phyloP scores from a whole-genome alignment of 2,329 filamentous ascomycete genomes.

The Akanthomyces uredinophilus region DNA sequence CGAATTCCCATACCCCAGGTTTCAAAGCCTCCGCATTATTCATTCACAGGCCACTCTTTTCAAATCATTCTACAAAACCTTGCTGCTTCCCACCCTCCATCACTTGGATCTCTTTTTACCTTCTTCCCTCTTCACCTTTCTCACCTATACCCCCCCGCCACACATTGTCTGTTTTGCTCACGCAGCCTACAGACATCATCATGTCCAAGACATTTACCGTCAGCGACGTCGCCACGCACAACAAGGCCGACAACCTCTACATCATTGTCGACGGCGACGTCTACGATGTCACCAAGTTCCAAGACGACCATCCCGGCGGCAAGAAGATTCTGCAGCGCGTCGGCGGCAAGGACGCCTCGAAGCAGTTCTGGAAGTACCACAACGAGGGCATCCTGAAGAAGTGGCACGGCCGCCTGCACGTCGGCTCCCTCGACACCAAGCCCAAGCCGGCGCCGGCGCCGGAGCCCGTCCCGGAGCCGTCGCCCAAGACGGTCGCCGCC shows the following conservation, averaged over 20 bases:
- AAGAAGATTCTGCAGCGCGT: slow-evolving; percentile 62
- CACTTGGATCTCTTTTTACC: background rate
- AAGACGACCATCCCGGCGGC: slow-evolving; percentile 76
- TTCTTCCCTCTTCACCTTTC: slow-evolving; percentile 3
- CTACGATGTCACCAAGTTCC: slow-evolving; percentile 87
- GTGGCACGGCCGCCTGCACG: slow-evolving; percentile 69
- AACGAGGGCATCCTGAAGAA: slow-evolving; percentile 86
- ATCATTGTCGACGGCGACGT: slow-evolving; percentile 93
- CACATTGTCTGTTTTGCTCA: background rate
- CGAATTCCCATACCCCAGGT: slow-evolving; percentile 9
- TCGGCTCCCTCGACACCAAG: slow-evolving; percentile 87
- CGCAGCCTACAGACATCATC: slow-evolving; percentile 37
- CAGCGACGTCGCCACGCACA: slow-evolving; percentile 85
- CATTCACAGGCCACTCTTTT: slow-evolving; percentile 9
- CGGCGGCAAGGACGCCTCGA: slow-evolving; percentile 61
- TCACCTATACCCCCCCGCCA: slow-evolving; percentile 5
- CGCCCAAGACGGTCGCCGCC: slow-evolving; percentile 30
- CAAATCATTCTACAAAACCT: slow-evolving; percentile 14
- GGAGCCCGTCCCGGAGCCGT: slow-evolving; percentile 40
- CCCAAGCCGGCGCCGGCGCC: slow-evolving; percentile 56
- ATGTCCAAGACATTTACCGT: slow-evolving; percentile 88
- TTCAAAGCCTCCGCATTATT: slow-evolving; percentile 7
- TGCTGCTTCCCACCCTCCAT: background rate
- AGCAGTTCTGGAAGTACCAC: slow-evolving; percentile 71
- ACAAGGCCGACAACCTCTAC: slow-evolving; percentile 79